Evolutionary conservation across 192 early-diverging fungal genomes (phyloP).

Genomic region (Mortierella antarctica): DNA sequence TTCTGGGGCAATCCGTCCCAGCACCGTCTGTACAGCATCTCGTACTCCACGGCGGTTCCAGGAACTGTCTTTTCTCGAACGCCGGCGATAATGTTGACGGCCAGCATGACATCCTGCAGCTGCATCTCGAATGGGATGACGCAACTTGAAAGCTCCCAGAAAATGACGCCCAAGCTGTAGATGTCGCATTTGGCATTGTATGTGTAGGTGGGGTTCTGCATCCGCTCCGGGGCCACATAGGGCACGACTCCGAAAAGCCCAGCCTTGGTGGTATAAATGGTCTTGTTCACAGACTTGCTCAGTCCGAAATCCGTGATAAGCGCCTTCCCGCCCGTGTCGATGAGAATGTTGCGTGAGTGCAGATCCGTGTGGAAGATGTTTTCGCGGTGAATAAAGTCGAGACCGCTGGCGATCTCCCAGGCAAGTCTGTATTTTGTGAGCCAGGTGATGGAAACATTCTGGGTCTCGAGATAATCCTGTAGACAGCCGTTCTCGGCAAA

Average conservation of each 20-base stretch:
- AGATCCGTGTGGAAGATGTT: slow-evolving; percentile 55
- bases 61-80: slow-evolving; percentile 54
- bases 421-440: slow-evolving; percentile 49
- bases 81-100: slow-evolving; percentile 52
- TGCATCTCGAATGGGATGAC: slow-evolving; percentile 51
- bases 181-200: slow-evolving; percentile 58
- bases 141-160: slow-evolving; percentile 56
- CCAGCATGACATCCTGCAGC: slow-evolving; percentile 55
- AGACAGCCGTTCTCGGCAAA: slow-evolving; percentile 55
- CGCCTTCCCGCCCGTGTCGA: slow-evolving; percentile 53
- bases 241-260: slow-evolving; percentile 55
- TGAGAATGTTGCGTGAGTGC: slow-evolving; percentile 55
- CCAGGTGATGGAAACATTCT: slow-evolving; percentile 50
- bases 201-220: slow-evolving; percentile 53
- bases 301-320: slow-evolving; percentile 59
- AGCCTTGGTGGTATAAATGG: slow-evolving; percentile 50
- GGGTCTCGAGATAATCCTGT: slow-evolving; percentile 53
- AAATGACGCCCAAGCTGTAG: slow-evolving; percentile 56
- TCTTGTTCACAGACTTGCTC: slow-evolving; percentile 48
- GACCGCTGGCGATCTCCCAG: slow-evolving; percentile 52
- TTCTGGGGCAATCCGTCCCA: slow-evolving; percentile 53
- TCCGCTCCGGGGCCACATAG: slow-evolving; percentile 56
- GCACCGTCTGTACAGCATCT: slow-evolving; percentile 53
- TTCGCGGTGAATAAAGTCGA: slow-evolving; percentile 56
- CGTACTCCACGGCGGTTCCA: slow-evolving; percentile 52